Base-by-base conservation (phyloP, 345 rosid genomes). In the Dimocarpus longan region DNA sequence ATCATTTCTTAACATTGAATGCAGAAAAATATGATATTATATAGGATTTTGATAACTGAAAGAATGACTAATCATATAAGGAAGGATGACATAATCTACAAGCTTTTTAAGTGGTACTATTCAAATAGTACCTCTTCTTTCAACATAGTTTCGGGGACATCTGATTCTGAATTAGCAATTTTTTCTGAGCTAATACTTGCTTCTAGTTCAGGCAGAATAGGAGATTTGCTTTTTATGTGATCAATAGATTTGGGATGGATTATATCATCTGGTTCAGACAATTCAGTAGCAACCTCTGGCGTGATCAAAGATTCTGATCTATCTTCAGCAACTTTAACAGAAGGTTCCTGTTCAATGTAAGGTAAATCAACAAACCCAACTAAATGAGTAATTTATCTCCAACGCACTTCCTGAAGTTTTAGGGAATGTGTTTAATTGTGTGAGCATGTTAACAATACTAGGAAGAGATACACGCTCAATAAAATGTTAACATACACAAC, bases 341-440 rank as follows among this genome's bases (percentile, higher is more conserved):
- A 82, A 6, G 60, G 68, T 54, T 74, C 85, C 90, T 87, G 86
- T 73, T 75, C 56, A 76, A 83, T 2, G 70, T 6, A 24, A 63
- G 24, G 44, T 28, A 73, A 63, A 70, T 60, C 5, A 5, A 32
- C 32, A 40, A 76, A 68, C 74, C 65, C 63, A 22, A 67, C n/a
- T 59, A 73, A 69, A 69, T 22, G 15, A 60, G 42, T 2, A 8
- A 50, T 69, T 48, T 37, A 59, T 10, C n/a, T 52, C 28, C 4
- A n/a, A 64, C 19, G 18, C 24, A 12, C 22, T 48, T 80, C 44
- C 19, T n/a, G 37, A 32, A 32, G 37, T 1, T 32, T 32, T 3
- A 1, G 37, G 3, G 37, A 32, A 32, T 32, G 4, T 32, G 37
- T 32, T 32, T 32, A 32, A 32, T 32, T 32, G 37, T 32, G 37